Conservation (phyloP, 1,284 basidiomycete species). For the Xerocomus nothofagi region DNA sequence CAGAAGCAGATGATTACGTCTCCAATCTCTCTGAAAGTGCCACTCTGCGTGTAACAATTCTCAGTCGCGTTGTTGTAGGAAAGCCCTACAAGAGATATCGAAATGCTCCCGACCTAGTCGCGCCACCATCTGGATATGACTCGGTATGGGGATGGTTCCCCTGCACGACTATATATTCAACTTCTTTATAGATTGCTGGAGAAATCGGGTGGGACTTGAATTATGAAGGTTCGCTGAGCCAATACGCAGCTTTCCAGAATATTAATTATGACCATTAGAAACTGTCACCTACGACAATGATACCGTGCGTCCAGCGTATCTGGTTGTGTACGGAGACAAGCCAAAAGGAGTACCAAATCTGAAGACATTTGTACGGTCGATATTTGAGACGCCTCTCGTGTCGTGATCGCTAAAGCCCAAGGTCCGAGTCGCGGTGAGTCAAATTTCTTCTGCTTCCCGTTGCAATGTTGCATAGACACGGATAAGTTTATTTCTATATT, state of each 20-base stretch:
- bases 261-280: conserved; percentile 33
- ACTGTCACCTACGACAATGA: conserved; percentile 60
- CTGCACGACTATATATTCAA: not conserved
- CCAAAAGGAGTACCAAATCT: conserved; percentile 22
- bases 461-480: conserved; percentile 3
- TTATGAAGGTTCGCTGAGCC: conserved; percentile 42
- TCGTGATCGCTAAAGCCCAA: conserved; percentile 19
- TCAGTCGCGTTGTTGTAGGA: conserved; percentile 62
- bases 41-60: conserved; percentile 46
- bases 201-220: conserved; percentile 57
- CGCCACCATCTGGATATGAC: conserved; percentile 54
- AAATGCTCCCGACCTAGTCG: conserved; percentile 46
- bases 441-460: not conserved
- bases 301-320: conserved; percentile 57
- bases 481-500: conserved; percentile 1
- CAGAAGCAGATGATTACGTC: conserved; percentile 64
- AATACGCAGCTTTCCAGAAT: not conserved
- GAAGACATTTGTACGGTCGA: conserved; percentile 31
- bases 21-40: conserved; percentile 41
- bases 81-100: conserved; percentile 47
- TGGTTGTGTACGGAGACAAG: conserved; percentile 52
- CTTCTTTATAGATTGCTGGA: conserved; percentile 36
- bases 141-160: conserved; percentile 43
- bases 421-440: not conserved
- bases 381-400: conserved; percentile 39